Base-by-base conservation (phyloP, 768 basidiomycete species). In the Russula earlei region DNA sequence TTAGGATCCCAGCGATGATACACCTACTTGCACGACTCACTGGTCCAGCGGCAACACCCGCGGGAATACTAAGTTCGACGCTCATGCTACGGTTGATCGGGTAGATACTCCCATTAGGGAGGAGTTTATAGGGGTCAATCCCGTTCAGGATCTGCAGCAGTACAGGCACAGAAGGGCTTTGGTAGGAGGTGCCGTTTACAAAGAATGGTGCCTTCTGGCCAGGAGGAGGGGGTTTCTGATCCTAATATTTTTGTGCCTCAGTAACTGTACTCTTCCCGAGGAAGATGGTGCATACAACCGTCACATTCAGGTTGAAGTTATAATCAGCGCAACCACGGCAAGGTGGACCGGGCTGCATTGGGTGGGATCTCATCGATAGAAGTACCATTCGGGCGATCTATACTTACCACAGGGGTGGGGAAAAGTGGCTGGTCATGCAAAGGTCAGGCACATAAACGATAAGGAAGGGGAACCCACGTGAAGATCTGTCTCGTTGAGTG, bases 101-200 rank as follows among this genome's bases (percentile, higher is more conserved):
- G 59, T 76, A 77, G 8, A 82, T 69, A 12, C 70, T 71, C 5
- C 78, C 80, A 0, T 48, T 19, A 0, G 80, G 83, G 36, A 81
- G 65, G 20, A 84, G 69, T 72, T 19, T 71, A 68, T 20, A 12
- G 34, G 14, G 75, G 29, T 31, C 10, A 10, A 10, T 74, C 0
- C 82, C 82, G 48, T 75, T 80, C 33, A 83, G 63, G 33, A 83
- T 77, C 59, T 84, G 82, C 8, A 83, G 72, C 10, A 83, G 71
- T 12, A 80, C 74, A 0, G 82, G 80, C 0, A 74, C 67, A 0
- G 68, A 68, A 0, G 81, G 80, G 0, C 69, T 63, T 6, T 62
- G 55, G 64, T 68, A 80, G 29, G 68, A 62, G 43, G 59, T 56
- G 20, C 63, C 64, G 47, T 75, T 76, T 41, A 75, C 62, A 54